Percentiles rank a stretch among this genome's conserved stretches.
phyloP scores from a whole-genome alignment of 2,329 filamentous ascomycete genomes.

The Alternaria rosae region DNA sequence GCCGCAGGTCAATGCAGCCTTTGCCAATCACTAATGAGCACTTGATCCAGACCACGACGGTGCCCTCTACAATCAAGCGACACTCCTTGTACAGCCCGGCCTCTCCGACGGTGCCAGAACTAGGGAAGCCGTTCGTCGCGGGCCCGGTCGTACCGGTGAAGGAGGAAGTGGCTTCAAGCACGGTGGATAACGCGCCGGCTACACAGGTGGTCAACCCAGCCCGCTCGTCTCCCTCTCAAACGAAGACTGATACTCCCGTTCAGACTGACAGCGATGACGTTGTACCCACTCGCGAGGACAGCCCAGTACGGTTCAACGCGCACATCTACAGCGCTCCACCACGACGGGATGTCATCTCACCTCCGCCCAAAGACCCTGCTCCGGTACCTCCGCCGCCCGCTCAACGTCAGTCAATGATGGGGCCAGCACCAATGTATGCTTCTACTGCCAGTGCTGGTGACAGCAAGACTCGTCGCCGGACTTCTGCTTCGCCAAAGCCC shows the following conservation, averaged over 20 bases:
- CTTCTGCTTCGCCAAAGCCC: conserved; percentile 45
- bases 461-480: conserved; percentile 28
- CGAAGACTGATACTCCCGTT: not conserved
- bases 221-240: conserved; percentile 6
- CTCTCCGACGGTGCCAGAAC: conserved; percentile 30
- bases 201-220: conserved; percentile 13
- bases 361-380: conserved; percentile 37
- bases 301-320: conserved; percentile 31
- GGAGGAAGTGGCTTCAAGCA: not conserved
- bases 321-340: conserved; percentile 36
- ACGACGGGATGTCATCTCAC: conserved; percentile 38
- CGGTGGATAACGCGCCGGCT: conserved; percentile 8
- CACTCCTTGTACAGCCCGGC: conserved; percentile 42
- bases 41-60: conserved; percentile 28
- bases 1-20: conserved; percentile 50
- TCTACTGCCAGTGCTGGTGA: conserved; percentile 16
- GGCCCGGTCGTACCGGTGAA: not conserved
- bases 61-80: conserved; percentile 29
- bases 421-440: conserved; percentile 10
- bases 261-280: conserved; percentile 2
- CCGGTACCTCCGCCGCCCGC: conserved; percentile 32
- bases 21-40: conserved; percentile 48
- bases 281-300: conserved; percentile 23
- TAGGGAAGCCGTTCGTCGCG: conserved; percentile 13
- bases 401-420: conserved; percentile 38